Evolutionary conservation across 2,329 filamentous ascomycete species (phyloP), one percentile per base, ranked within the genome.

Genomic region (Gyromitra esculenta): DNA sequence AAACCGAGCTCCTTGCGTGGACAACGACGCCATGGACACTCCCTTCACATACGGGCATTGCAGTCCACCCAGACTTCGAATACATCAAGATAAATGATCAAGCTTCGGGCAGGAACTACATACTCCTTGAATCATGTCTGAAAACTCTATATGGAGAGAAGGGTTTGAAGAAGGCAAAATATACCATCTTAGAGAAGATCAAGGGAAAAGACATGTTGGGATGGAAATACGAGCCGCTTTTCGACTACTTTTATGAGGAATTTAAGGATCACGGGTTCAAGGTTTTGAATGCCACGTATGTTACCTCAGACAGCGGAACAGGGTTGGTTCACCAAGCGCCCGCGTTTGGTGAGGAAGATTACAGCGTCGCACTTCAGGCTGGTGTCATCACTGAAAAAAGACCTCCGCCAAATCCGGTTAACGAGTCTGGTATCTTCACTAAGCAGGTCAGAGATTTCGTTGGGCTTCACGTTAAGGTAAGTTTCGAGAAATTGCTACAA

Each of bases 321-420:
- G 95, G 95, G 82, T 91, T 98, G 78, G 95, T 98, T 57, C 95
- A 98, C 84, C 94, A 97, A 84, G 89, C 95, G 3, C 95, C 95
- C 1, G 93, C 94, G 0, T 97, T 95, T 82, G 95, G 95, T 88
- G 93, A 97, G 84, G 95, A 97, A 79, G 95, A 98, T 90, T 97
- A 97, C 86, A 91, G 91, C 79, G 89, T 96, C 75, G 92, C 92
- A 7, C 84, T 94, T 77, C 90, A 91, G 73, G 86, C 89, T 59
- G 94, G 93, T 54, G 88, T 97, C 80, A 91, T 97, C 82, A 91
- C 84, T 78, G 91, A 94, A 79, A 88, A 89, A 75, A 90, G 92
- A 69, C 87, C 90, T 45, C 93, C 95, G n/a, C 94, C 94, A 0
- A 95, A 96, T 82, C 95, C 95, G 0, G 91, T 97, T n/a, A 91